A percentile compares a stretch with the other conserved stretches of the same genome.
These are phyloP conservation scores for Solanum sitiens DNA, from an alignment of 257 asterid species.

Conservation along the genomic window DNA sequence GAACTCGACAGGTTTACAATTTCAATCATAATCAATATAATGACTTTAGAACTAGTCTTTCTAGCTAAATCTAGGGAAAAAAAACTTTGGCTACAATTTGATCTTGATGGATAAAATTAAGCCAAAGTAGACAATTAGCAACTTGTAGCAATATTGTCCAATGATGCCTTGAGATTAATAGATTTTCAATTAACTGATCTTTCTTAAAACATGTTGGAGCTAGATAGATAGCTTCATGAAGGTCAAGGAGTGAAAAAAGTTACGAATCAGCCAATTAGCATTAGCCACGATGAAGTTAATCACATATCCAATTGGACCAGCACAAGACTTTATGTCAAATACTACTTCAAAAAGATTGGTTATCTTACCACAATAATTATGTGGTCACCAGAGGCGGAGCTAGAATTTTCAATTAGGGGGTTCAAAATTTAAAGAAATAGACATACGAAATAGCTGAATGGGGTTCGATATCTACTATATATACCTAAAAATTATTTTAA, in stretches of 20 bases:
- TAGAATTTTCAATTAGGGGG: too few relatives aligned
- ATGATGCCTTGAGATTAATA: not conserved
- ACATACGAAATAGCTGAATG: too few relatives aligned
- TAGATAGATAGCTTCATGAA: not conserved
- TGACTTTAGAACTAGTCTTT: too few relatives aligned
- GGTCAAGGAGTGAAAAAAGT: not conserved
- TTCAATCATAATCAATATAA: not conserved
- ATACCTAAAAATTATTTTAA: too few relatives aligned
- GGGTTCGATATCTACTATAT: too few relatives aligned
- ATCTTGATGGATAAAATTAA: not conserved
- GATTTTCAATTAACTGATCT: not conserved
- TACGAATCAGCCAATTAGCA: not conserved
- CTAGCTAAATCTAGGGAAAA: too few relatives aligned
- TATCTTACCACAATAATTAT: not conserved
- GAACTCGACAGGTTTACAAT: not conserved
- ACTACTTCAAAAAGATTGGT: not conserved
- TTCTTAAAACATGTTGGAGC: not conserved
- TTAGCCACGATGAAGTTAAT: not conserved
- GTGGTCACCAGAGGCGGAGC: too few relatives aligned
- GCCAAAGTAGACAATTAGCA: not conserved
- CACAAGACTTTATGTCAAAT: not conserved
- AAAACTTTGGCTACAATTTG: not conserved
- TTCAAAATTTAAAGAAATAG: too few relatives aligned
- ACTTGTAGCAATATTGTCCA: not conserved
- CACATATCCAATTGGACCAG: not conserved